Evolutionary conservation across 176 grass and related monocot species (phyloP), one percentile per base, ranked within the genome.

Genomic region (Hyparrhenia diplandra): DNA sequence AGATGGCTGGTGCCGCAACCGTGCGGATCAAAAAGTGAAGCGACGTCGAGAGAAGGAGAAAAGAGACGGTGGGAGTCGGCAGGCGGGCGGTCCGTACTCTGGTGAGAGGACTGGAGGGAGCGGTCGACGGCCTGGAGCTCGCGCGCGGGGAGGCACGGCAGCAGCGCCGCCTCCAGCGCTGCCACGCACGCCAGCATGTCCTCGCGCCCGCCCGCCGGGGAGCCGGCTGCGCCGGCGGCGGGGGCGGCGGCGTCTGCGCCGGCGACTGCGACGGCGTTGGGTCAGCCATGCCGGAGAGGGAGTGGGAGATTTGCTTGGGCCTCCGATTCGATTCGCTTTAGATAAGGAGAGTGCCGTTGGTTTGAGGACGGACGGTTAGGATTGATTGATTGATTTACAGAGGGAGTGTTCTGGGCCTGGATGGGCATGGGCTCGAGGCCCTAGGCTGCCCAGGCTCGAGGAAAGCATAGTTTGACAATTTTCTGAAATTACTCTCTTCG

Each of bases 101-200:
- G 96, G 73, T 95, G 96, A 36, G 96, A 93, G 69, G 90, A 99
- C 59, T 93, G 96, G 74, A 91, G 87, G 68, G 96, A 99, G 55
- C 92, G 92, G 89, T 99, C 96, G 47, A 99, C 96, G 74, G 96
- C 96, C 82, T 99, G 96, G 68, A 95, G 88, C 79, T 95, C 90
- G 49, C 96, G 88, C 29, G 92, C 92, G 49, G 96, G 96, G 80
- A 95, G 92, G 79, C 96, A 98, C 14, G 96, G 92, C 63, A 98
- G 90, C 29, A 98, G 92, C 64, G 92, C 88, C 13, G 90, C 82
- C 82, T 98, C 96, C 57, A 95, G 82, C 73, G 88, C 88, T 20
- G 89, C 86, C 84, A 98, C 96, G 42, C 87, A 85, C 27, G 78
- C 90, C 72, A 95, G 85, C 88, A 99, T 92, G 42, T 87, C 96